Base-by-base conservation (phyloP, 2,329 filamentous ascomycete species). In the Pseudogymnoascus sp. region DNA sequence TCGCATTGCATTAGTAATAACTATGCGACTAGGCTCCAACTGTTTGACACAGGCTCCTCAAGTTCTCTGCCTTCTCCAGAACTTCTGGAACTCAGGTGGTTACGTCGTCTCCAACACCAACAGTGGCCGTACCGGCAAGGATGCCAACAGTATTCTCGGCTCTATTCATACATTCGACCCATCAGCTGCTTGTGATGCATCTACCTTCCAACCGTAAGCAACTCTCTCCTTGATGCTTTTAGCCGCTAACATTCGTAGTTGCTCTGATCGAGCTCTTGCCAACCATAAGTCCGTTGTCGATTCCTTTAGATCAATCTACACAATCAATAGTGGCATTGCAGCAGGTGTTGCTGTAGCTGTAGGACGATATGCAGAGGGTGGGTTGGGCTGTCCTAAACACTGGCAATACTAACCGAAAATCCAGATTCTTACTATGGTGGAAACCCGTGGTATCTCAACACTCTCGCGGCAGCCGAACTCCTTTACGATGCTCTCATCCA, bases 381-480 rank as follows among this genome's bases (percentile, higher is more conserved):
- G 11, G 31, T 34, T 34, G 31, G 31, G 31, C 31, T 34, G 31
- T 34, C 31, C 31, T 34, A 34, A 34, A 34, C 31, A 10, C 31
- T 11, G 31, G 31, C 31, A 34, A 34, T 34, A 11, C 31, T 34
- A 34, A 34, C 31, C 7, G 31, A 34, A 34, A 34, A 34, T 34
- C 31, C 31, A 34, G 31, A 34, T 34, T 34, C 80, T 3, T 95
- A 93, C 76, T 89, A 87, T 74, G 85, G 85, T 66, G 90, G 90
- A 1, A 92, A 95, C 74, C 90, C 90, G 1, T 93, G 90, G 90
- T 90, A 92, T 70, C 80, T 93, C 14, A 83, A 83, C 70, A 93
- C 89, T 1, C 80, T 92, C 34, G 89, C 89, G 1, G 89, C 89
- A 0, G 90, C 90, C 2, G 90, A 95, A 75, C 87, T 90, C 72